phyloP scores from a whole-genome alignment of 2,329 filamentous ascomycete genomes.

The Aspergillus pseudonomiae region DNA sequence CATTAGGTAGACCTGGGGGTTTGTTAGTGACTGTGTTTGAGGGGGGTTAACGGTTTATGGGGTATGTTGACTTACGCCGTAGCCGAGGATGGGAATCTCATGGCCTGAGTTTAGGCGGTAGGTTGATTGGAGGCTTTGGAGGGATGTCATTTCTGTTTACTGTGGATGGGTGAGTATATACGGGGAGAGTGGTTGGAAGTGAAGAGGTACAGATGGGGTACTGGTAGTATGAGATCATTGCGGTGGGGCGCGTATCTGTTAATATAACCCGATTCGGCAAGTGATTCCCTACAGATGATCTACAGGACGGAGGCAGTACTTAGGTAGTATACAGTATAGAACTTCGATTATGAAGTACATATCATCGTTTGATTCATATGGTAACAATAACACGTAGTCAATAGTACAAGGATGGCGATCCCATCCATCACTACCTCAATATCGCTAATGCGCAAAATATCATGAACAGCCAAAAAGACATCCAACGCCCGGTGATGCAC shows the following conservation, averaged over 20 bases:
- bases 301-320: too few species aligned
- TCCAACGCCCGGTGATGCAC: constrained; percentile 15
- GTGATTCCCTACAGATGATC: background rate
- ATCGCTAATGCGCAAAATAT: constrained; percentile 18
- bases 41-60: background rate
- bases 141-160: constrained; percentile 15
- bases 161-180: background rate
- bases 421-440: constrained; percentile 10
- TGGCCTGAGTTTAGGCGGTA: constrained; percentile 62
- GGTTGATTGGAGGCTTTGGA: constrained; percentile 35
- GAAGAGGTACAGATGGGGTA: background rate
- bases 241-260: background rate
- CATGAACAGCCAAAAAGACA: constrained; percentile 2
- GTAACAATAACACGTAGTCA: constrained; percentile 2
- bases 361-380: constrained; percentile 7
- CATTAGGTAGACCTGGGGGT: constrained; percentile 37
- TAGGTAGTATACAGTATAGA: too few species aligned
- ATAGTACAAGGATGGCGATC: constrained; percentile 2
- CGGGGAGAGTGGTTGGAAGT: background rate
- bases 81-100: constrained; percentile 63
- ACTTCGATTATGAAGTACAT: background rate
- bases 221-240: background rate
- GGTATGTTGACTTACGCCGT: constrained; percentile 50
- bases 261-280: background rate
- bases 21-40: background rate